phyloP scores from a whole-genome alignment of 345 rosid species.

The Orychophragmus violaceus region DNA sequence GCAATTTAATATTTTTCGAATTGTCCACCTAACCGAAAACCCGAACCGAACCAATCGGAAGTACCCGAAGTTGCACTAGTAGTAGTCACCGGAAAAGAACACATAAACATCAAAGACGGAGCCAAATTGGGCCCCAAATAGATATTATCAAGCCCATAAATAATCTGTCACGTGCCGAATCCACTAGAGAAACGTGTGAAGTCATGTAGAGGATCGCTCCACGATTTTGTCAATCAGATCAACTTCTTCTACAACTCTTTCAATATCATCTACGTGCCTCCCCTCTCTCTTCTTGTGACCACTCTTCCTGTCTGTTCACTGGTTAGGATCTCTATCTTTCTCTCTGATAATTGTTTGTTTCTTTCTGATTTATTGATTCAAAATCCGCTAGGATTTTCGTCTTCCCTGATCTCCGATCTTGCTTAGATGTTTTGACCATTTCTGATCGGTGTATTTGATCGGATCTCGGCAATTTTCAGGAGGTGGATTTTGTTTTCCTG shows the following conservation, averaged over 20 bases:
- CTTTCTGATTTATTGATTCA: not conserved
- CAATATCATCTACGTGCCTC: no score
- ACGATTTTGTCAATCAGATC: not conserved
- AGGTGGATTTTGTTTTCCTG: slow-evolving; percentile 2
- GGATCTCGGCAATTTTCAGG: slow-evolving; percentile 30
- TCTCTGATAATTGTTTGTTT: not conserved
- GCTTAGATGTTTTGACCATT: not conserved
- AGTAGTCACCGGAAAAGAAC: no score
- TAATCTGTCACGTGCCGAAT: not conserved
- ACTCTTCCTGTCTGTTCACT: not conserved
- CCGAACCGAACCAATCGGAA: no score
- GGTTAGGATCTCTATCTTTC: not conserved
- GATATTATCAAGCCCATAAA: not conserved
- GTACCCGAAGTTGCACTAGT: no score
- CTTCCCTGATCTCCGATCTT: slow-evolving; percentile 14
- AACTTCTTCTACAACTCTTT: not conserved
- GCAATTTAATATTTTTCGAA: no score
- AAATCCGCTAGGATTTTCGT: no score
- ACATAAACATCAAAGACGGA: no score
- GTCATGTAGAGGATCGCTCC: not conserved
- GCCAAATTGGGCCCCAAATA: not conserved
- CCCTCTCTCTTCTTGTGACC: not conserved
- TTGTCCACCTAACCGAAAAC: no score
- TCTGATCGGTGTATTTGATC: slow-evolving; percentile 16
- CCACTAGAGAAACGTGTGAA: not conserved